phyloP scores from a whole-genome alignment of 1,139 yeast genomes.

The Nakaseomyces sp. region DNA sequence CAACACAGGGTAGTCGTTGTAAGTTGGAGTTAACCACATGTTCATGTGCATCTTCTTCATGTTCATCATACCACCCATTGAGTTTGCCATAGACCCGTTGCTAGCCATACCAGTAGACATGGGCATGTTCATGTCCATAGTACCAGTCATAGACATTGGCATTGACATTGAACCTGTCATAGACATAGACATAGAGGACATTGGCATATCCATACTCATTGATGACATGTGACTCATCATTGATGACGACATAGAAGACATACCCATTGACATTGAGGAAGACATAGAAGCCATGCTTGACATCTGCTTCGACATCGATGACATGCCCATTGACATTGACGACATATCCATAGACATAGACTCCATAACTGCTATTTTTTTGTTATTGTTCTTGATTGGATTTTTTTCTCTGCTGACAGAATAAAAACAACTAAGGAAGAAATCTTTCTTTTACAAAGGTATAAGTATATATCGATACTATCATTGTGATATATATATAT shows the following conservation, averaged over 20 bases:
- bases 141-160: slow-evolving; percentile 5
- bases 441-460: too few species aligned
- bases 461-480: too few species aligned
- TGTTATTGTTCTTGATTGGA: neutral
- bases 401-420: neutral
- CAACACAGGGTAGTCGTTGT: slow-evolving; percentile 49
- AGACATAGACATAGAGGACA: neutral
- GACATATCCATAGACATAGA: slow-evolving; percentile 3
- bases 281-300: slow-evolving; percentile 3
- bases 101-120: slow-evolving; percentile 9
- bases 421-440: too few species aligned
- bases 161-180: neutral
- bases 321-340: slow-evolving; percentile 5
- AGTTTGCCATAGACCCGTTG: slow-evolving; percentile 14
- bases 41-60: slow-evolving; percentile 41
- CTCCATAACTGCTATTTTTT: neutral
- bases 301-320: slow-evolving; percentile 3
- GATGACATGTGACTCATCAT: slow-evolving; percentile 6
- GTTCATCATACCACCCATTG: slow-evolving; percentile 15
- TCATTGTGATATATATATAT: too few species aligned
- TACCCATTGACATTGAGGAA: slow-evolving; percentile 1
- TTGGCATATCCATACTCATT: slow-evolving; percentile 6
- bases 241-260: slow-evolving; percentile 8
- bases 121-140: slow-evolving; percentile 7
- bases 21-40: slow-evolving; percentile 46